Base-by-base conservation (phyloP, 805 yeast genomes). In the Suhomyces sp. region DNA sequence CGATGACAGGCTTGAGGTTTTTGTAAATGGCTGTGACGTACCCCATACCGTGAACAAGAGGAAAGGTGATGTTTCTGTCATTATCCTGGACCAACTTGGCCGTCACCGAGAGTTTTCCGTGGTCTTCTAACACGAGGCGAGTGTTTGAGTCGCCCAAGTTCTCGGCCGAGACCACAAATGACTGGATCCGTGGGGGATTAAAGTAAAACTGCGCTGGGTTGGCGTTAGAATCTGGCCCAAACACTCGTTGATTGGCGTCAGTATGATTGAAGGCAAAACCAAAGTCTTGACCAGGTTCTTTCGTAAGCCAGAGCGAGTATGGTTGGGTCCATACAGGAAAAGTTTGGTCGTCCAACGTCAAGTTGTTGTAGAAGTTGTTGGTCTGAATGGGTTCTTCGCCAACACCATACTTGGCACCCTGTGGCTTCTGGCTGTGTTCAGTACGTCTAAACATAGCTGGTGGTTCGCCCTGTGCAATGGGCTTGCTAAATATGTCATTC, bases 241-340 rank as follows among this genome's bases (percentile, higher is more conserved):
- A 85, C 1, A 87, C 96, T 53, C 81, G 68, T 57, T 87, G 89
- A 5, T 72, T 59, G 2, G 77, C 75, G 3, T 75, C 73, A 0
- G 86, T 80, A 59, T 89, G 90, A 25, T 87, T 78, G 46, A 86
- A 72, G 1, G 89, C 91, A 48, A 88, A 63, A 2, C 96, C 96
- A 29, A 68, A 71, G 49, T 78, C 82, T 45, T 71, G 71, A 5
- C 62, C 66, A 2, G 69, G 71, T 40, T 72, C 77, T 50, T 73
- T 80, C 7, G 85, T 72, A 55, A 75, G 75, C 93, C 92, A 88
- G 5, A 87, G 69, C 27, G 89, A 81, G 61, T 87, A 88, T 1
- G 96, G 96, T 58, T 86, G 90, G 0, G 93, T 82, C 91, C 92
- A 89, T 0, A 84, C 79, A 0, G 93, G 89, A 51, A 80, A 73